phyloP scores from a whole-genome alignment of 2,329 filamentous ascomycete species.

The Ophiocordyceps camponoti-leonardi region DNA sequence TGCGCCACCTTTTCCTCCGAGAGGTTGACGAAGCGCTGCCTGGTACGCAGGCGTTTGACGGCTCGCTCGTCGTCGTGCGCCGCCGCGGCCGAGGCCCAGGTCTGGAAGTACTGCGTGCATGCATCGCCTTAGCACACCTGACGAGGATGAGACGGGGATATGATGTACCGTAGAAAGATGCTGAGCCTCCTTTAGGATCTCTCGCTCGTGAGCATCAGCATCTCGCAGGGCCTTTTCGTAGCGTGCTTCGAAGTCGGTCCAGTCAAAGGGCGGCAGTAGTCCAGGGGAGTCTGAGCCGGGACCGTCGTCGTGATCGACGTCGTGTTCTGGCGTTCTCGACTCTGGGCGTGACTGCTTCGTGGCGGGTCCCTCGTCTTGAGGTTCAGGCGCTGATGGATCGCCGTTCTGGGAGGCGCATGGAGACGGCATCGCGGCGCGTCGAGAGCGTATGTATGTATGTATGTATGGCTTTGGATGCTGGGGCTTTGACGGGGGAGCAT shows the following conservation, averaged over 20 bases:
- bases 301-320: conserved; percentile 14
- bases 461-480: too few relatives aligned
- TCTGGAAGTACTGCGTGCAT: conserved; percentile 48
- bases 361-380: conserved; percentile 3
- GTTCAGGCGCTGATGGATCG: not conserved
- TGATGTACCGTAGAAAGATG: conserved; percentile 43
- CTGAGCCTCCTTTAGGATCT: conserved; percentile 50
- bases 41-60: conserved; percentile 64
- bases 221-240: conserved; percentile 50
- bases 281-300: conserved; percentile 25
- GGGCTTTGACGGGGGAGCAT: too few relatives aligned
- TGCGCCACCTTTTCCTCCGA: conserved; percentile 54
- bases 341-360: conserved; percentile 7
- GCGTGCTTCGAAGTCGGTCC: conserved; percentile 55
- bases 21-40: conserved; percentile 57
- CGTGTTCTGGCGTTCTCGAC: conserved; percentile 21
- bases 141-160: too few relatives aligned
- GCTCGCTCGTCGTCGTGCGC: conserved; percentile 61
- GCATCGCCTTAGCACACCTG: too few relatives aligned
- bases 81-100: conserved; percentile 61
- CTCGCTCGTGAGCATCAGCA: conserved; percentile 44
- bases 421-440: conserved; percentile 5
- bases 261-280: conserved; percentile 46
- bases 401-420: conserved; percentile 2
- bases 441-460: not conserved